Evolutionary conservation across 1,284 basidiomycete genomes (phyloP), one percentile per base, ranked within the genome.

Genomic region (Tranzscheliella williamsii): DNA sequence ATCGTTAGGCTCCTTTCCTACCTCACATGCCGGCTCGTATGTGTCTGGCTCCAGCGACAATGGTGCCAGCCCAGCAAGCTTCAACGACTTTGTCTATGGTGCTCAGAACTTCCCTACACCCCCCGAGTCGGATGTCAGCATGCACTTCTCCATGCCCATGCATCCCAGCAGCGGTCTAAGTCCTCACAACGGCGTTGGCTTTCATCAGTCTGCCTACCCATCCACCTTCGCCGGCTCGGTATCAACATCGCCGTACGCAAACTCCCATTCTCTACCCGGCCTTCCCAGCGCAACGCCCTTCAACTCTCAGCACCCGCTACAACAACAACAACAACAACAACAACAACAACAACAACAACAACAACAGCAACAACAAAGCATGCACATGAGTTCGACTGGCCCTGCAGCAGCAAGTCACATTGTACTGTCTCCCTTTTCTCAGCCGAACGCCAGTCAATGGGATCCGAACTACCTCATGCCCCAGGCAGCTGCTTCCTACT

Each of bases 61-160:
- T 40, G 54, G 60, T 17, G 56, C 67, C 15, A 62, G 63, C 21
- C 64, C 60, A 0, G 27, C 46, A 36, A 63, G 55, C 48, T 55
- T 70, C 51, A 64, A 70, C 24, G 67, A 68, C 42, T 64, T 70
- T 41, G 54, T 70, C 29, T 54, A 63, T 34, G 65, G 61, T 18
- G 42, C 43, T 29, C 39, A 45, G 50, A 50, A 36, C 38, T 67
- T 61, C 22, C 52, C 56, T 3, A 65, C 64, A 24, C 65, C 64
- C 11, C 55, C 60, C 8, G 60, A 57, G 5, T 54, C 63, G 6
- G 61, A 65, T 18, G 11, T 57, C 13, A 38, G 38, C 20, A 42
- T 35, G 36, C 47, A 46, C 41, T 27, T 46, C 18, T 66, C 56
- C n/a, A 40, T 61, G 24, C 56, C 63, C 9, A 21, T 55, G 23